Percentiles rank a stretch among this genome's conserved stretches.
Evolutionary conservation across 495 filamentous ascomycete genomes (phyloP).

Genomic region (Penicillium antarcticum): DNA sequence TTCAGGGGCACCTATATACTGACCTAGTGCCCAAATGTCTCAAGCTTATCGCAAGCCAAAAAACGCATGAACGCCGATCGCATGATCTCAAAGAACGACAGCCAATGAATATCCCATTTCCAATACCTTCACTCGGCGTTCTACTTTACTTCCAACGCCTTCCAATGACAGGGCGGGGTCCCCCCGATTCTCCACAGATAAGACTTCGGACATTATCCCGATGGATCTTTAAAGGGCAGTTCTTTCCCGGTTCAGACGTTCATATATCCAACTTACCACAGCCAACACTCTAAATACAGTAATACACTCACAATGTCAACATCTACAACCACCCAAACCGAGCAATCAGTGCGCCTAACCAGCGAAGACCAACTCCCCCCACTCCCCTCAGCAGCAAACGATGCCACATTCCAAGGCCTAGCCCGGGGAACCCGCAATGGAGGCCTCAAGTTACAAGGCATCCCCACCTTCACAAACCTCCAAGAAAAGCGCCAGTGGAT

Average conservation of each 20-base stretch:
- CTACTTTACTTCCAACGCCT: constrained; percentile 3
- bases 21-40: too few relatives aligned
- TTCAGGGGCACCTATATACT: too few relatives aligned
- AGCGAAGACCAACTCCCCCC: constrained; percentile 20
- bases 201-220: constrained; percentile 3
- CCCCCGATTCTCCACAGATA: constrained; percentile 12
- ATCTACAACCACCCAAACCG: constrained; percentile 18
- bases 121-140: not conserved
- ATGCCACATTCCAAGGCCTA: constrained; percentile 34
- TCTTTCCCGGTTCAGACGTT: not conserved
- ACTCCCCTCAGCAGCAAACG: constrained; percentile 21
- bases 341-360: constrained; percentile 16
- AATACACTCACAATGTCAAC: constrained; percentile 16
- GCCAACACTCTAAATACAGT: not conserved
- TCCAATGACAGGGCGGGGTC: constrained; percentile 12
- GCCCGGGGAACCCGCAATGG: constrained; percentile 40
- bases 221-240: not conserved
- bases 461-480: constrained; percentile 56
- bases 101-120: not conserved
- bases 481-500: constrained; percentile 63
- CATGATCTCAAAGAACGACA: not conserved
- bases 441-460: constrained; percentile 47
- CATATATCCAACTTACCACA: not conserved
- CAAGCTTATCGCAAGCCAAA: too few relatives aligned
- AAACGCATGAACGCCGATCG: too few relatives aligned